A percentile compares a stretch with the other conserved stretches of the same genome.
These are phyloP conservation scores for Penicillium aurantiogriseum DNA, from an alignment of 2,329 filamentous ascomycete species.

Conservation along the genomic window DNA sequence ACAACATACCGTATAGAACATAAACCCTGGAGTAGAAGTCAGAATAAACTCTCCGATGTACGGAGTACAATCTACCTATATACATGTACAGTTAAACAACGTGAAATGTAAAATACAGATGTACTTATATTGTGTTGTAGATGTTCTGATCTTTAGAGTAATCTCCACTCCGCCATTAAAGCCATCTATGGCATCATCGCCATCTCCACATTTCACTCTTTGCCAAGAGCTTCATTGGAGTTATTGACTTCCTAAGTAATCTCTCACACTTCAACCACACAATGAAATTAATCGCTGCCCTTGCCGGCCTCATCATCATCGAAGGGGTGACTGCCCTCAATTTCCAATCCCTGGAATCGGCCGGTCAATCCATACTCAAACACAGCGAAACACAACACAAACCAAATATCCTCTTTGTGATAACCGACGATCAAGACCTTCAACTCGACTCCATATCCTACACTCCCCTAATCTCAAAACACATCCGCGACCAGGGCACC, in stretches of 20 bases:
- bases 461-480: slow-evolving; percentile 57
- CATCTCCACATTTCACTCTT: neutral
- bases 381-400: slow-evolving; percentile 9
- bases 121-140: too few species aligned
- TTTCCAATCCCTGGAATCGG: slow-evolving; percentile 13
- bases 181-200: neutral
- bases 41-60: too few species aligned
- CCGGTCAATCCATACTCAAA: slow-evolving; percentile 13
- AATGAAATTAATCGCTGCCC: slow-evolving; percentile 22
- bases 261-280: neutral
- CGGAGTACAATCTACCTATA: too few species aligned
- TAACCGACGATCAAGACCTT: slow-evolving; percentile 68
- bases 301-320: slow-evolving; percentile 18
- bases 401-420: slow-evolving; percentile 64
- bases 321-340: slow-evolving; percentile 10
- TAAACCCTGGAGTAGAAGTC: too few species aligned
- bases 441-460: slow-evolving; percentile 61
- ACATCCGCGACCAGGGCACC: slow-evolving; percentile 59
- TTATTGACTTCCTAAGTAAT: too few species aligned
- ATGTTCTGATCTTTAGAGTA: too few species aligned
- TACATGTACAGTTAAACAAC: too few species aligned
- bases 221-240: too few species aligned
- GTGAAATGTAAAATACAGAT: too few species aligned
- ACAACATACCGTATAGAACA: too few species aligned
- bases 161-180: neutral